These are phyloP conservation scores for Lasiosphaeris hirsuta DNA, from an alignment of 495 filamentous ascomycete species.

Conservation along the genomic window DNA sequence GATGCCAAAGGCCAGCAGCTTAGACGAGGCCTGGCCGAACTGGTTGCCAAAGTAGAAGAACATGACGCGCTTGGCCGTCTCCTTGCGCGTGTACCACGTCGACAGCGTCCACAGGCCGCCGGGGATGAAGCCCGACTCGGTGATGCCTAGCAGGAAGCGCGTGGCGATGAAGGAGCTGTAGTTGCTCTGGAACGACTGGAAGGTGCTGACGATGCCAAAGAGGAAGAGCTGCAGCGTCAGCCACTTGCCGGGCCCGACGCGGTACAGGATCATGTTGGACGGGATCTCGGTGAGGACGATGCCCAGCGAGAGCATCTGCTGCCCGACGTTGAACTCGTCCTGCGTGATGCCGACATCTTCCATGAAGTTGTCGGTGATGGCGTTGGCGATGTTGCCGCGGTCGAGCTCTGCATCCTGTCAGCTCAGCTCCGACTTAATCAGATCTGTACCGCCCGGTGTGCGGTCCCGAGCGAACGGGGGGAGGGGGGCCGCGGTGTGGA, in stretches of 20 bases:
- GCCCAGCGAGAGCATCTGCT: slow-evolving; percentile 53
- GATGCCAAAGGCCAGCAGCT: slow-evolving; percentile 27
- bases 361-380: slow-evolving; percentile 40
- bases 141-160: slow-evolving; percentile 48
- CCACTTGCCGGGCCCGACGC: slow-evolving; percentile 57
- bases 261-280: slow-evolving; percentile 55
- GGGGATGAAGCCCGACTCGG: slow-evolving; percentile 60
- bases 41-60: slow-evolving; percentile 56
- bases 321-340: slow-evolving; percentile 57
- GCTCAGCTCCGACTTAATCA: too few relatives aligned
- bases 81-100: slow-evolving; percentile 57
- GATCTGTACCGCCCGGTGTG: too few relatives aligned
- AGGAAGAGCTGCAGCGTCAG: slow-evolving; percentile 55
- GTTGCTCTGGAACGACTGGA: slow-evolving; percentile 54
- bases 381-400: slow-evolving; percentile 31
- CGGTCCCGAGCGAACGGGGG: too few relatives aligned
- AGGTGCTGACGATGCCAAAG: slow-evolving; percentile 56
- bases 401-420: slow-evolving; percentile 39
- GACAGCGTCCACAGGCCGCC: slow-evolving; percentile 60
- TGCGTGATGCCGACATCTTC: slow-evolving; percentile 52
- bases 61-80: slow-evolving; percentile 53
- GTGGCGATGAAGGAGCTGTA: slow-evolving; percentile 50
- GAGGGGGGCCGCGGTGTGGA: too few relatives aligned
- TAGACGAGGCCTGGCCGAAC: slow-evolving; percentile 51
- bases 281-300: slow-evolving; percentile 59